These are phyloP conservation scores for Sextonia rubra DNA, from an alignment of 164 flowering plant genomes.

Conservation along the genomic window DNA sequence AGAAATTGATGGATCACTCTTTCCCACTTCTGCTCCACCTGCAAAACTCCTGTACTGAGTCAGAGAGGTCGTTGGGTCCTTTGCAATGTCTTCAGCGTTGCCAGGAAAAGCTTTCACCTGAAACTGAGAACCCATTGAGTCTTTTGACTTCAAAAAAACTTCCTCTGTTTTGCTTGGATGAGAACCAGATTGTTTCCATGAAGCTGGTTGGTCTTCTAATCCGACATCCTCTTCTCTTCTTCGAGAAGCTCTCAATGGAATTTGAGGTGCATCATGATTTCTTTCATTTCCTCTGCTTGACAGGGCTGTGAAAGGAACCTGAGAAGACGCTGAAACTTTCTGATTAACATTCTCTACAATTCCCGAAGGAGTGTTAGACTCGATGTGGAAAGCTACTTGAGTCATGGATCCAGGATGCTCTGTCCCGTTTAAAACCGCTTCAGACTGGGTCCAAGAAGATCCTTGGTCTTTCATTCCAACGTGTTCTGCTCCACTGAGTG, in stretches of 20 bases:
- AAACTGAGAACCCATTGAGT: constrained; percentile 14
- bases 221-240: constrained; percentile 30
- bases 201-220: constrained; percentile 17
- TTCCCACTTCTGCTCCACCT: constrained; percentile 24
- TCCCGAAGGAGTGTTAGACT: constrained; percentile 21
- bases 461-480: constrained; percentile 10
- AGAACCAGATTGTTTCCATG: constrained; percentile 18
- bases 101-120: constrained; percentile 27
- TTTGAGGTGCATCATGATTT: background rate
- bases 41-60: background rate
- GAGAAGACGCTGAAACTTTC: constrained; percentile 22
- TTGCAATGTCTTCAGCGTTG: constrained; percentile 31
- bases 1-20: constrained; percentile 13
- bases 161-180: too few species aligned
- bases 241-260: background rate
- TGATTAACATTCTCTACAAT: constrained; percentile 27
- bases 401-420: constrained; percentile 26
- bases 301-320: constrained; percentile 14
- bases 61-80: constrained; percentile 22
- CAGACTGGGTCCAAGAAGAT: constrained; percentile 12
- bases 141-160: constrained; percentile 2
- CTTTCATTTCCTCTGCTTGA: constrained; percentile 11
- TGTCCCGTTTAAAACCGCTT: constrained; percentile 3
- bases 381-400: constrained; percentile 27
- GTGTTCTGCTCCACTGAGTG: background rate